Conservation (phyloP, 73 alveolate genomes). For the Tetrahymena thermophila region DNA sequence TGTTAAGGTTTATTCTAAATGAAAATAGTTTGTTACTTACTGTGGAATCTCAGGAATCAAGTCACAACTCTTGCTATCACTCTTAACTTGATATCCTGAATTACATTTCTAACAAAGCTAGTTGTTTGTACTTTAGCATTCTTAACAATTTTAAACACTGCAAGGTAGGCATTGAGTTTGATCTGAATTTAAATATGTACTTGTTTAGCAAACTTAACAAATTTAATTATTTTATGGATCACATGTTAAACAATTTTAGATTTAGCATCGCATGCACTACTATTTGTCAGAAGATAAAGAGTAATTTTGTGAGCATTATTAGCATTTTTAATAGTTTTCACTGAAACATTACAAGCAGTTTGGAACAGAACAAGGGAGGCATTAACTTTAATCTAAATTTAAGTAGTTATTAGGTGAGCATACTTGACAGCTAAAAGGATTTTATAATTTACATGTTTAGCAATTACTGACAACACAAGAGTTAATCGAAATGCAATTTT, state of each 20-base stretch:
- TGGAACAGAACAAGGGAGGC: background rate
- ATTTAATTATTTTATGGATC: background rate
- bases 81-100: background rate
- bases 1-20: too few species aligned
- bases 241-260: background rate
- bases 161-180: background rate
- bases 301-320: too few species aligned
- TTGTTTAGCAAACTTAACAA: background rate
- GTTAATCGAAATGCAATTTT: background rate
- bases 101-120: background rate
- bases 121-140: background rate
- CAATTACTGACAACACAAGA: background rate
- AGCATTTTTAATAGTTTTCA: too few species aligned
- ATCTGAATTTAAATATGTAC: background rate
- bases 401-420: background rate
- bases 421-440: background rate
- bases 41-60: background rate
- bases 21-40: background rate
- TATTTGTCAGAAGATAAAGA: background rate
- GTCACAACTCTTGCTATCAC: background rate
- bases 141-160: background rate
- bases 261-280: background rate
- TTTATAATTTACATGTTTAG: background rate
- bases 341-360: background rate
- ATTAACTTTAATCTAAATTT: background rate